These are phyloP conservation scores for Penicillium fuscoglaucum DNA, from an alignment of 2,329 filamentous ascomycete species.

Conservation along the genomic window DNA sequence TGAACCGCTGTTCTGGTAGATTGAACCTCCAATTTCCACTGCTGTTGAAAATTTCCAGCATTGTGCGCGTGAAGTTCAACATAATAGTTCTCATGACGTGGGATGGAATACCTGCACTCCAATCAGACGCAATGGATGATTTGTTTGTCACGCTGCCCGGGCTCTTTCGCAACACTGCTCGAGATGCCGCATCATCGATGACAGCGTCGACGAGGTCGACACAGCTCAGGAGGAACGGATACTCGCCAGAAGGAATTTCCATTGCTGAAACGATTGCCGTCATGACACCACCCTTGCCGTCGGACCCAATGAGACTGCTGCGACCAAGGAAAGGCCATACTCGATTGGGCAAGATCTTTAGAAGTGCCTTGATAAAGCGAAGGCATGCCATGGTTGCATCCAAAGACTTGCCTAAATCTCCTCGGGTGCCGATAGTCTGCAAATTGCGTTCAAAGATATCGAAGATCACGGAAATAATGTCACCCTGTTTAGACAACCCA, in stretches of 20 bases:
- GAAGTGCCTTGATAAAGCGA: conserved; percentile 73
- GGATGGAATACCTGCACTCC: conserved; percentile 72
- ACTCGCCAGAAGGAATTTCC: conserved; percentile 74
- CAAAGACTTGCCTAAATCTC: conserved; percentile 63
- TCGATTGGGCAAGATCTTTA: conserved; percentile 72
- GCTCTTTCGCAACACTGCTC: conserved; percentile 48
- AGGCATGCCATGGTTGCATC: conserved; percentile 72
- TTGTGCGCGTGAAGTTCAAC: conserved; percentile 69
- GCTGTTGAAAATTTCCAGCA: conserved; percentile 83
- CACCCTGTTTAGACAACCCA: conserved; percentile 51
- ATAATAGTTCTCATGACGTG: conserved; percentile 72
- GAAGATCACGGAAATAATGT: conserved; percentile 78
- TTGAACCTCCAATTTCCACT: conserved; percentile 83
- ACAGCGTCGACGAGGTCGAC: conserved; percentile 72
- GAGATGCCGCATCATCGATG: conserved; percentile 69
- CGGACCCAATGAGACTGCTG: conserved; percentile 74
- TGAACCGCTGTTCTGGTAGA: conserved; percentile 64
- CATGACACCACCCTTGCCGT: conserved; percentile 74
- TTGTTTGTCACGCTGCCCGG: conserved; percentile 35
- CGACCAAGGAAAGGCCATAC: conserved; percentile 88
- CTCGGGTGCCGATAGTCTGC: conserved; percentile 54
- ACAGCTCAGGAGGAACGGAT: conserved; percentile 73
- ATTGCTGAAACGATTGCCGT: conserved; percentile 76
- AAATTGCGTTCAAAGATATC: conserved; percentile 76
- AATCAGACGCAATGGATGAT: conserved; percentile 42